A percentile compares a stretch with the other conserved stretches of the same genome.
Evolutionary conservation across 495 filamentous ascomycete genomes (phyloP).

Genomic region (Entonaema liquescens): DNA sequence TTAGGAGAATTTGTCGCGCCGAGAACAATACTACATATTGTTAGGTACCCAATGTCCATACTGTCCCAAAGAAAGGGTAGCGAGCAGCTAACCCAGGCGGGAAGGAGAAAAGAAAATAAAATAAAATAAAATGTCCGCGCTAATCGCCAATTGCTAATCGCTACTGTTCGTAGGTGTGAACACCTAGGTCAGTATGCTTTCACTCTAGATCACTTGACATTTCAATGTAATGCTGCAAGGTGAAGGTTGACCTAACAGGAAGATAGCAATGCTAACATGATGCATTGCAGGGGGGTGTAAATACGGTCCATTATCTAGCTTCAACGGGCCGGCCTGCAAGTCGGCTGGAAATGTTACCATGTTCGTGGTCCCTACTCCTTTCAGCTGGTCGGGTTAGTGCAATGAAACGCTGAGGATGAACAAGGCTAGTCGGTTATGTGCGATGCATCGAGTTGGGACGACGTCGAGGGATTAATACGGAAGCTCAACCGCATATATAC

Average conservation of each 20-base stretch:
- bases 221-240: neutral
- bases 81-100: neutral
- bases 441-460: neutral
- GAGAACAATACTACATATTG: neutral
- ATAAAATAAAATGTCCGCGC: neutral
- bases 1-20: neutral
- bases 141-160: neutral
- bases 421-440: neutral
- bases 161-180: neutral
- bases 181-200: neutral
- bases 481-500: neutral
- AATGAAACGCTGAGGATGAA: neutral
- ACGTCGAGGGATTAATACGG: neutral
- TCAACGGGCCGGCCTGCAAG: slow-evolving; percentile 1
- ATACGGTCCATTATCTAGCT: neutral
- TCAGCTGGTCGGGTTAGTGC: neutral
- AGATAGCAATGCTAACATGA: neutral
- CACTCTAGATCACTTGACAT: neutral
- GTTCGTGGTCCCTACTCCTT: neutral
- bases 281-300: neutral
- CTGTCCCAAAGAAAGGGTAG: neutral
- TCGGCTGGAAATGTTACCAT: neutral
- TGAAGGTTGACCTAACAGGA: neutral
- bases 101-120: neutral
- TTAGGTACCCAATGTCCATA: neutral